Base-by-base conservation (phyloP, 2,329 filamentous ascomycete genomes). In the Knufia fluminis region DNA sequence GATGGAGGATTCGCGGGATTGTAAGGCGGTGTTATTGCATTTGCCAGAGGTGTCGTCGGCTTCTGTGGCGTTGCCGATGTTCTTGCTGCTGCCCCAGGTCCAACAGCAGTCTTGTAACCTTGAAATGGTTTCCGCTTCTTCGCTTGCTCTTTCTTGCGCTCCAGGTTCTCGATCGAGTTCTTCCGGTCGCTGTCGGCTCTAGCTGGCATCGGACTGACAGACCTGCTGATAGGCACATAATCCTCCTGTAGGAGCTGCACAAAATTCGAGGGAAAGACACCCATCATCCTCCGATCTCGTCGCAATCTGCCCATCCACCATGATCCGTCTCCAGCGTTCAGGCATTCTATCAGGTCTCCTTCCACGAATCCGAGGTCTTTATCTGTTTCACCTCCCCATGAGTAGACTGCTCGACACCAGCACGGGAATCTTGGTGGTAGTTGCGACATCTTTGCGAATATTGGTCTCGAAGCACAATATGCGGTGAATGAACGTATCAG, bases 231-330 rank as follows among this genome's bases (percentile, higher is more conserved):
- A 14, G 92, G 92, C 50, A 86, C 82, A 65, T 94, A 97, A 64
- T 82, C 79, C 52, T 92, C 81, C 49, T 86, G 85, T 26, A 98
- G 77, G 4, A 98, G 78, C 64, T 94, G 80, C 63, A 98, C 92
- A 63, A 98, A 98, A 70, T 98, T 98, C 61, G 90, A 96, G 0
- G 92, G 92, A 62, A 98, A 98, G 17, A 92, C 75, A 48, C 92
- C 92, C 61, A 96, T 83, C 61, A 91, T 89, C 62, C 90, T 82
- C 66, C 86, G 84, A 69, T 98, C 92, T 59, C 92, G 81, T 63
- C 83, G 86, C 63, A 98, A 71, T 55, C 91, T 81, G 42, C 92
- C 92, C 70, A 90, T 95, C 92, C 92, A 98, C 92, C 92, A 98
- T 41, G 87, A 90, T 46, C 92, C 92, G 70, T 98, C 92, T 55